Evolutionary conservation across 2,329 filamentous ascomycete genomes (phyloP), one percentile per base, ranked within the genome.

Genomic region (Epicoccum sorghinum): DNA sequence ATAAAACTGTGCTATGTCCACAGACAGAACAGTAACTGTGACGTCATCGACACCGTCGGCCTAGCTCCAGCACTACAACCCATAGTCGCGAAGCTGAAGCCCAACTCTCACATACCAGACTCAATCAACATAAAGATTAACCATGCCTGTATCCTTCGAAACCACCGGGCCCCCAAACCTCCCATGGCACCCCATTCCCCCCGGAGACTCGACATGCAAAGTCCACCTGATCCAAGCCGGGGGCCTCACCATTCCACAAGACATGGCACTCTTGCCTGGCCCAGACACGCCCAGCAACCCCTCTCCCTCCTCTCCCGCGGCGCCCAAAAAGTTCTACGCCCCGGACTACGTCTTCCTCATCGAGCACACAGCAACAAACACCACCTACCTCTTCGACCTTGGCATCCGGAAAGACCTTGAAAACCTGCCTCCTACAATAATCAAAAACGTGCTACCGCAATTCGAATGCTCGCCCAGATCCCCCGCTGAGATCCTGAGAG

Each of bases 341-440:
- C 69, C 69, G 18, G 68, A 70, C 46, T 72, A 70, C 40, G 66
- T 68, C 30, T 72, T 72, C 51, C 61, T 71, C 18, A 62, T 73
- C 39, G 52, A 69, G 13, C 69, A 72, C 45, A 50, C 46, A 0
- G 49, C 72, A 62, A 54, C 70, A 47, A 14, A 65, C 57, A 68
- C 72, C 51, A 65, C 73, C 79, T 53, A 74, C 59, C 55, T 85
- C 53, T 85, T 85, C 66, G 83, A 85, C 57, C 76, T 85, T 1
- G 82, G 83, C 7, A 74, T 85, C 43, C 79, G 81, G 18, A 75
- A 77, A 38, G 75, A 81, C 24, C 61, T 79, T 2, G 62, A 71
- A 23, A 70, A 70, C 32, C 39, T 74, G 57, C 51, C 85, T 78
- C 68, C 74, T 68, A 4, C 62, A 60, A 22, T 71, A 62, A 8